Evolutionary conservation across 2,329 filamentous ascomycete species (phyloP).

Genomic region (Colletotrichum sp.): DNA sequence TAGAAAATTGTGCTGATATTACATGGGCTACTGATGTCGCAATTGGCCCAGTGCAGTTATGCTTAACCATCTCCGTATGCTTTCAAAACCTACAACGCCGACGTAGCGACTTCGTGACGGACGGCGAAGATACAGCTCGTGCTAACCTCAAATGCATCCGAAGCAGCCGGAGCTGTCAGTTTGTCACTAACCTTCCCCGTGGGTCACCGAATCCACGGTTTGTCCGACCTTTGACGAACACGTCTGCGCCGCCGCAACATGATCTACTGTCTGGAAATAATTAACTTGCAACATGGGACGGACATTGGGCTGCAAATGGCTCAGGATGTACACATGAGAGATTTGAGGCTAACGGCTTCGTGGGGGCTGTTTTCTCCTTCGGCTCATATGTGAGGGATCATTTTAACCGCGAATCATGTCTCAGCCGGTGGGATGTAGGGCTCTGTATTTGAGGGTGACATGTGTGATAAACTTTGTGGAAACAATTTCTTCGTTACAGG

Average conservation of each 20-base stretch:
- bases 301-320: background rate
- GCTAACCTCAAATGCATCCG: background rate
- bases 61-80: background rate
- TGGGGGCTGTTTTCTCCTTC: background rate
- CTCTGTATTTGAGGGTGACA: background rate
- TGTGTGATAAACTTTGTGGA: background rate
- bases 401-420: background rate
- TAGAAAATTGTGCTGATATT: background rate
- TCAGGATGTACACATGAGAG: background rate
- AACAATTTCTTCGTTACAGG: constrained; percentile 1
- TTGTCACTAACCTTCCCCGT: background rate
- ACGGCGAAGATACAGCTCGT: background rate
- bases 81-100: background rate
- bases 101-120: background rate
- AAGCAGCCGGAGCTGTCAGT: background rate
- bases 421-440: background rate
- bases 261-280: background rate
- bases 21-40: background rate
- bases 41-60: background rate
- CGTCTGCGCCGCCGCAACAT: background rate
- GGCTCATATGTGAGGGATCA: background rate
- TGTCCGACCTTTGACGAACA: background rate
- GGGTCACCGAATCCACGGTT: background rate
- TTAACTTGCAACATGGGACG: background rate
- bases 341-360: background rate